Conservation (phyloP, 2,329 filamentous ascomycete species). For the Macroventuria anomochaeta region DNA sequence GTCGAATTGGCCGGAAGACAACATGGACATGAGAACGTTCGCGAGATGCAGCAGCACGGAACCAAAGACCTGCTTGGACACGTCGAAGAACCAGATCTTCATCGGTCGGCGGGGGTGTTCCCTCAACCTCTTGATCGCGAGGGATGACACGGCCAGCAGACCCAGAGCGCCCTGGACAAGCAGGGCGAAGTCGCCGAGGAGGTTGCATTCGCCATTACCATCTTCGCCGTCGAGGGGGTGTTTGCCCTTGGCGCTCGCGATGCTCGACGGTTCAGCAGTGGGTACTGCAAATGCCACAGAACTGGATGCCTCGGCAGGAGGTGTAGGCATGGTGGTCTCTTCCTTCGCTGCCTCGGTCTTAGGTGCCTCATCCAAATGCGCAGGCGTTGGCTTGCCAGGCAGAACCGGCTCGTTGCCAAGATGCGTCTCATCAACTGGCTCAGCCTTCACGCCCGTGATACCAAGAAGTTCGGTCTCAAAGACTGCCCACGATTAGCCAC, state of each 20-base stretch:
- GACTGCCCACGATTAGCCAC: conserved; percentile 58
- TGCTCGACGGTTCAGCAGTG: conserved; percentile 20
- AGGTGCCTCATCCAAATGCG: conserved; percentile 7
- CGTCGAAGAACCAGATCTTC: conserved; percentile 98
- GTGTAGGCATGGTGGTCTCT: conserved; percentile 21
- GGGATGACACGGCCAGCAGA: conserved; percentile 77
- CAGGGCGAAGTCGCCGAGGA: conserved; percentile 90
- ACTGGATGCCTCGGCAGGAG: conserved; percentile 15
- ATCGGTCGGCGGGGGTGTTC: conserved; percentile 90
- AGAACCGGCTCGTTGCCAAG: conserved; percentile 9
- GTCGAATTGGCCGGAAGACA: conserved; percentile 84
- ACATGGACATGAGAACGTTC: conserved; percentile 95
- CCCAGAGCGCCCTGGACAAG: conserved; percentile 89
- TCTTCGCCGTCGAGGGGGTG: conserved; percentile 53
- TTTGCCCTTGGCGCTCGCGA: conserved; percentile 30
- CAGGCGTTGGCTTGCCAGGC: conserved; percentile 7
- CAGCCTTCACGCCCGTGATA: conserved; percentile 65
- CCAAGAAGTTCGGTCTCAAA: conserved; percentile 91
- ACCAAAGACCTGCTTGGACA: conserved; percentile 95
- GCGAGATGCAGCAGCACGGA: conserved; percentile 89
- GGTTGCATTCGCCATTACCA: conserved; percentile 75
- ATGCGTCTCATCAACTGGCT: neutral
- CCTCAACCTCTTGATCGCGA: conserved; percentile 92
- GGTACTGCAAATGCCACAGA: conserved; percentile 22
- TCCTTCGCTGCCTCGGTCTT: neutral